Evolutionary conservation across 192 early-diverging fungal genomes (phyloP), one percentile per base, ranked within the genome.

Genomic region (Coemansia sp.): DNA sequence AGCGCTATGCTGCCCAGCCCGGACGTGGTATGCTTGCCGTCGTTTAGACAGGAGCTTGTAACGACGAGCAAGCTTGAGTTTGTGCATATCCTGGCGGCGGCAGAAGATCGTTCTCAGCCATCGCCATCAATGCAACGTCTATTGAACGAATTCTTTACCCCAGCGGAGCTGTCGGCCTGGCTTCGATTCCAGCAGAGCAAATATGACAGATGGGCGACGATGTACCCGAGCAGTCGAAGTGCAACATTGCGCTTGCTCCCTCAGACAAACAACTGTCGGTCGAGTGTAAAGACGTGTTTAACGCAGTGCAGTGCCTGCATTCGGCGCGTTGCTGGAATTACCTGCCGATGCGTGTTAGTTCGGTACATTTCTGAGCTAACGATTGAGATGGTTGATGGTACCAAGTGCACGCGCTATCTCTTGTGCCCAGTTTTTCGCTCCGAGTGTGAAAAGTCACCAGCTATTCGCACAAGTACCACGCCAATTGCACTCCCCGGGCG

Each of bases 241-340:
- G 72, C 53, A 11, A 63, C 30, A 13, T 35, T 78, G 33, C 64
- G 55, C 4, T 61, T 78, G 28, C 44, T 74, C 42, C 68, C 58
- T 33, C 76, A 78, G 68, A 3, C 33, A 30, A 50, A 16, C 37
- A 43, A 19, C n/a, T 78, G 76, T 50, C 3, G 21, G 30, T 4
- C 38, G 8, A 63, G 30, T 23, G 64, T 52, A 39, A 67, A 60
- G 32, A 32, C 59, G 13, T 43, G 69, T 52, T 67, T 67, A 44
- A 68, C 76, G 32, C 71, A 70, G 55, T 78, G 76, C 42, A 72
- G 76, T 11, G 57, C 67, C 1, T 78, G 76, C 35, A 78, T 78
- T 55, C 37, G 60, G 17, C 67, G 76, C 9, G 17, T 49, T 2
- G 33, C 38, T 21, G 72, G 68, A 17, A 59, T 70, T 17, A 50